Evolutionary conservation across 2,329 filamentous ascomycete species (phyloP).

Genomic region (Ilyonectria sp.): DNA sequence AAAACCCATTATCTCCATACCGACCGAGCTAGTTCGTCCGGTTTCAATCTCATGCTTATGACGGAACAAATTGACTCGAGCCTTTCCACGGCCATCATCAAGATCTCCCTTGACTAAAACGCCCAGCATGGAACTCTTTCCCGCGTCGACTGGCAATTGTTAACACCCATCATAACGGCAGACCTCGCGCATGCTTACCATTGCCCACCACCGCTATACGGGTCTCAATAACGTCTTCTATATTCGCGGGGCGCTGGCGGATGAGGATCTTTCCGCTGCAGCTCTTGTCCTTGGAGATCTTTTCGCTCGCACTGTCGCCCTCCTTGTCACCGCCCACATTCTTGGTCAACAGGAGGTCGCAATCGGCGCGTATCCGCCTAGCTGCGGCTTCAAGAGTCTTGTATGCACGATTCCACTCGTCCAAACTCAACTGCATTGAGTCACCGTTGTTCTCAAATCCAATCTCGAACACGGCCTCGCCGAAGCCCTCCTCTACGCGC

Average conservation of each 20-base stretch:
- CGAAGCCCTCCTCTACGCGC: slow-evolving; percentile 85
- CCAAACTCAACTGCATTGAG: slow-evolving; percentile 80
- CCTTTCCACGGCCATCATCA: slow-evolving; percentile 94
- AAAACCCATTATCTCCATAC: slow-evolving; percentile 99
- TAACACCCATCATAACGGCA: slow-evolving; percentile 21
- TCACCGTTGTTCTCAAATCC: slow-evolving; percentile 93
- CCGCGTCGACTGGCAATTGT: slow-evolving; percentile 83
- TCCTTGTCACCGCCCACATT: slow-evolving; percentile 88
- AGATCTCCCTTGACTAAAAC: slow-evolving; percentile 96
- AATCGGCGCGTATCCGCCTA: slow-evolving; percentile 78
- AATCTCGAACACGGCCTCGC: slow-evolving; percentile 92
- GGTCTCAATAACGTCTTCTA: slow-evolving; percentile 94
- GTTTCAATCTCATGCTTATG: slow-evolving; percentile 99
- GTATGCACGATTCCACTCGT: slow-evolving; percentile 83
- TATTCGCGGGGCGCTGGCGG: slow-evolving; percentile 78
- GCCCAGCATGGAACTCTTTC: slow-evolving; percentile 95
- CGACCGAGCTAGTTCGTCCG: slow-evolving; percentile 94
- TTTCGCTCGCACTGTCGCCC: slow-evolving; percentile 68
- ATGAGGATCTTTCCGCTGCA: slow-evolving; percentile 91
- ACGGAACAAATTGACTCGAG: slow-evolving; percentile 94
- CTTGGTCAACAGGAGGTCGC: slow-evolving; percentile 87
- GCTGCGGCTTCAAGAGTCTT: slow-evolving; percentile 77
- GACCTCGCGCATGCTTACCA: slow-evolving; percentile 62
- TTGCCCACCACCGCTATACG: slow-evolving; percentile 97
- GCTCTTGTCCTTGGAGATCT: slow-evolving; percentile 77